A percentile compares a stretch with the other conserved stretches of the same genome.
phyloP scores from a whole-genome alignment of 805 yeast species.

The Kluyveromyces nonfermentans region DNA sequence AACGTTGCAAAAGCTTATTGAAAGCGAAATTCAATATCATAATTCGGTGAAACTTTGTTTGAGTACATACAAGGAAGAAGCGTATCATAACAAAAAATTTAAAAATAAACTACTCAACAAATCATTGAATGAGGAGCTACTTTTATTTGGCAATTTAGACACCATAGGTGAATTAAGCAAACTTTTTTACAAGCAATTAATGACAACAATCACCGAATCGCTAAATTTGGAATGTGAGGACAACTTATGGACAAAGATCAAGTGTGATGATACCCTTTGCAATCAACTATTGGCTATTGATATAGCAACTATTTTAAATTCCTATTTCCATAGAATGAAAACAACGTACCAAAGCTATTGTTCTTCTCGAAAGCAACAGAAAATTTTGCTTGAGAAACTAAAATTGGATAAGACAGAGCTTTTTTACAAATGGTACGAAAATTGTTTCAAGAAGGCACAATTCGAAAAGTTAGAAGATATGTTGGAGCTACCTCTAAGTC shows the following conservation, averaged over 20 bases:
- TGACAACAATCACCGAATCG: background rate
- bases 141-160: constrained; percentile 37
- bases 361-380: constrained; percentile 25
- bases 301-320: constrained; percentile 24
- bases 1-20: constrained; percentile 23
- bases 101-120: constrained; percentile 23
- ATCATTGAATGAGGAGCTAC: constrained; percentile 27
- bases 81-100: constrained; percentile 24
- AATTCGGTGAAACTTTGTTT: constrained; percentile 24
- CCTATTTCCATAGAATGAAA: constrained; percentile 27
- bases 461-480: constrained; percentile 25
- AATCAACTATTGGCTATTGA: constrained; percentile 9
- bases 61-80: constrained; percentile 27
- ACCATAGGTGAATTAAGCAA: constrained; percentile 32
- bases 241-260: constrained; percentile 9
- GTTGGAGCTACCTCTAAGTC: constrained; percentile 26
- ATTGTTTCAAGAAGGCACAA: constrained; percentile 24
- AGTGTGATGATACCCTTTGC: constrained; percentile 2
- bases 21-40: constrained; percentile 30
- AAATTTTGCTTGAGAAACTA: constrained; percentile 17
- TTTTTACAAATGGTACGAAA: constrained; percentile 28
- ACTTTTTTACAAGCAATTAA: constrained; percentile 19
- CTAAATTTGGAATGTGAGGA: background rate
- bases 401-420: constrained; percentile 9
- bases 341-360: constrained; percentile 29